Conservation (phyloP, 208 protist genomes). For the Strigomonas culicis region DNA sequence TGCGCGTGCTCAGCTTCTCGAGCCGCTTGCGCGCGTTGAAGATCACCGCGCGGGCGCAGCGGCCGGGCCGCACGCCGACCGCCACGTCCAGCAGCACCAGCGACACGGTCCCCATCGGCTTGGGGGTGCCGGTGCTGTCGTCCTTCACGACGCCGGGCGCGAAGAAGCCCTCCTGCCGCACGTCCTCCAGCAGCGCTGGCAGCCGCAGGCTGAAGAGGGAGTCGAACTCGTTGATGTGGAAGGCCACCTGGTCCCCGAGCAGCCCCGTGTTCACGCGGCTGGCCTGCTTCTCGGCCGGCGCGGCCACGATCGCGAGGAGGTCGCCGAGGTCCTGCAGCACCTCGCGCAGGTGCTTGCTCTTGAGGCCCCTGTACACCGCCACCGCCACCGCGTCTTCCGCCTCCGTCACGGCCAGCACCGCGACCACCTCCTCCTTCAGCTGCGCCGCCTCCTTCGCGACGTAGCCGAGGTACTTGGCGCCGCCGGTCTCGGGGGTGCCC, state of each 20-base stretch:
- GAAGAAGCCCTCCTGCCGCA: conserved; percentile 58
- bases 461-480: conserved; percentile 53
- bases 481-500: conserved; percentile 34
- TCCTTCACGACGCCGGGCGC: conserved; percentile 55
- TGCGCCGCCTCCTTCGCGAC: conserved; percentile 36
- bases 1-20: conserved; percentile 47
- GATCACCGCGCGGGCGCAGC: conserved; percentile 63
- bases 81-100: conserved; percentile 69
- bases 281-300: conserved; percentile 33
- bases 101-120: conserved; percentile 49
- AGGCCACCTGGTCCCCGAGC: conserved; percentile 64
- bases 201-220: conserved; percentile 66
- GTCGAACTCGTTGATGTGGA: conserved; percentile 84
- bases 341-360: conserved; percentile 65
- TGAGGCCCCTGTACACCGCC: conserved; percentile 66
- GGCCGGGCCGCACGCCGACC: conserved; percentile 70
- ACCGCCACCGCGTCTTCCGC: conserved; percentile 17
- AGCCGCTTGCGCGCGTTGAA: conserved; percentile 62
- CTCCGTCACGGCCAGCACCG: conserved; percentile 20
- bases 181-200: conserved; percentile 62
- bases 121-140: conserved; percentile 31
- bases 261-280: conserved; percentile 68
- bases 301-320: conserved; percentile 42
- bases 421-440: conserved; percentile 20
- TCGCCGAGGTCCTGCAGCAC: conserved; percentile 56